These are phyloP conservation scores for Ogataea chonburiensis DNA, from an alignment of 805 yeast species.

Conservation along the genomic window DNA sequence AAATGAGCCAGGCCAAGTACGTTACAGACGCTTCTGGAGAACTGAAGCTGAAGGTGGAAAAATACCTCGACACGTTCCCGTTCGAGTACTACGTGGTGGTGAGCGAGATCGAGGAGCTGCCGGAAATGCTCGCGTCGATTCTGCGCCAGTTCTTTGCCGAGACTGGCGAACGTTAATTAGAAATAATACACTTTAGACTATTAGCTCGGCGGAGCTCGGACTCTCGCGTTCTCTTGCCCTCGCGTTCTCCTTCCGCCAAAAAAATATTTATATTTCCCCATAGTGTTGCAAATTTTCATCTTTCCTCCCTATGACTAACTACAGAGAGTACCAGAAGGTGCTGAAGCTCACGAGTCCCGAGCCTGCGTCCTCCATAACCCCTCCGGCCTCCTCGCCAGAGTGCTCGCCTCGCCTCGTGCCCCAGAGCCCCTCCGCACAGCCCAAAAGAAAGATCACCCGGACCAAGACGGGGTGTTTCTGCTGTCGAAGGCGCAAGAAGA, in stretches of 20 bases:
- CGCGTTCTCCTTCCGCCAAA: constrained; percentile 11
- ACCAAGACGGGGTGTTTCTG: constrained; percentile 41
- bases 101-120: constrained; percentile 81
- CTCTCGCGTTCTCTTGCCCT: constrained; percentile 8
- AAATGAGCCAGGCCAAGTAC: constrained; percentile 91
- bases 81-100: constrained; percentile 96
- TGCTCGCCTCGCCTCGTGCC: constrained; percentile 22
- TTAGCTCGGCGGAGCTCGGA: no score
- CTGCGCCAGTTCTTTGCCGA: constrained; percentile 90
- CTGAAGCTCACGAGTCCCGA: constrained; percentile 24
- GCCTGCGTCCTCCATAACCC: constrained; percentile 16
- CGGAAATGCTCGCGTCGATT: constrained; percentile 85
- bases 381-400: constrained; percentile 24
- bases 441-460: constrained; percentile 33
- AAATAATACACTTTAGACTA: no score
- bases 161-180: constrained; percentile 11
- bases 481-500: constrained; percentile 39
- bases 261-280: constrained; percentile 3
- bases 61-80: constrained; percentile 91
- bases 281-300: constrained; percentile 7
- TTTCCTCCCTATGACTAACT: constrained; percentile 26
- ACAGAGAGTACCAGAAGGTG: constrained; percentile 35
- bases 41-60: constrained; percentile 71
- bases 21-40: constrained; percentile 68
- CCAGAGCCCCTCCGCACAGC: constrained; percentile 3